Evolutionary conservation across 345 rosid genomes (phyloP).

Genomic region (Citrus reticulata): DNA sequence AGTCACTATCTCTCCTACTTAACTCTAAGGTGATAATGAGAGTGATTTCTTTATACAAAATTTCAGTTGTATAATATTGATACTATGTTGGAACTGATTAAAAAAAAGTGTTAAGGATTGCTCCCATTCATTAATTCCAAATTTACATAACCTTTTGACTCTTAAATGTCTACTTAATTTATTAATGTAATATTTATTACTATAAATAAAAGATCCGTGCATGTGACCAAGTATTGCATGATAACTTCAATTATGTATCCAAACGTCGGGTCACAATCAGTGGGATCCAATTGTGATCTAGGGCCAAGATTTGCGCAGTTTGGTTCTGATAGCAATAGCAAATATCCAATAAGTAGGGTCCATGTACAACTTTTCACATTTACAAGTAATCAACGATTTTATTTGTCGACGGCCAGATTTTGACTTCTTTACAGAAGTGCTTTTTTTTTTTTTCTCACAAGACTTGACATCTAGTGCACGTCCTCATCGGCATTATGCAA

Average conservation of each 20-base stretch:
- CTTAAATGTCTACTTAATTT: no score
- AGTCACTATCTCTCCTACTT: no score
- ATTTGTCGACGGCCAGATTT: neutral
- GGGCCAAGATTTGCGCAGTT: neutral
- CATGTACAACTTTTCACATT: neutral
- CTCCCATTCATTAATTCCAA: no score
- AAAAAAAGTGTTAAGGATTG: no score
- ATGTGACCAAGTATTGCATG: neutral
- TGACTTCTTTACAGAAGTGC: neutral
- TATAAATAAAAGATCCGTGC: neutral
- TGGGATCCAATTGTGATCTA: neutral
- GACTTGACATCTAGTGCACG: slow-evolving; percentile 21
- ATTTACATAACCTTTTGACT: no score
- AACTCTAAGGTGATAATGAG: no score
- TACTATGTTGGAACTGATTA: no score
- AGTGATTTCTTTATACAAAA: no score
- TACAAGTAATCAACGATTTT: neutral
- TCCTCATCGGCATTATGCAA: neutral
- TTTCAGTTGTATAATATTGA: no score
- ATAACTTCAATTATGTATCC: neutral
- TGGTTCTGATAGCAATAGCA: neutral
- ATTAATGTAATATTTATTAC: no score
- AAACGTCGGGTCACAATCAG: neutral
- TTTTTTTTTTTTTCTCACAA: neutral
- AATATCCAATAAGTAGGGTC: neutral